Conservation (phyloP, 768 basidiomycete genomes). For the Boletus huronensis region DNA sequence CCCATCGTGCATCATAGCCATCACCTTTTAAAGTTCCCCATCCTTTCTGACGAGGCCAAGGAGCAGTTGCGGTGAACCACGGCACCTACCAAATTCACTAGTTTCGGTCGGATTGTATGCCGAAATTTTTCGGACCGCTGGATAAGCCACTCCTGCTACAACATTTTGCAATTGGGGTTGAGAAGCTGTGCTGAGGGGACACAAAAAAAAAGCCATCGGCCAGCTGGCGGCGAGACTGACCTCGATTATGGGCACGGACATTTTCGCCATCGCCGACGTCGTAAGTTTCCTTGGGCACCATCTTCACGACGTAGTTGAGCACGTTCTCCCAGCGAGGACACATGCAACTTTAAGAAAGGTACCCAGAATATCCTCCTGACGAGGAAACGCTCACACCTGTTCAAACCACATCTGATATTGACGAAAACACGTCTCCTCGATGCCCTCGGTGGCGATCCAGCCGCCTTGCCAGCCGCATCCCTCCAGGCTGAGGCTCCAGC, state of each 20-base stretch:
- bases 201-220: background rate
- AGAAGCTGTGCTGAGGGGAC: too few species aligned
- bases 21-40: too few species aligned
- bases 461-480: background rate
- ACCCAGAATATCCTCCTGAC: background rate
- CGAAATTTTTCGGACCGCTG: too few species aligned
- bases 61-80: background rate
- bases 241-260: background rate
- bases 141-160: background rate
- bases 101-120: too few species aligned
- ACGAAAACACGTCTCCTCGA: background rate
- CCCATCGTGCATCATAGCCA: too few species aligned
- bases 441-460: background rate
- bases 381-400: background rate
- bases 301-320: background rate
- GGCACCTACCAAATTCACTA: background rate
- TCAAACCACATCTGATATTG: background rate
- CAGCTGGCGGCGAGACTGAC: background rate
- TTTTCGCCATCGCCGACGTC: background rate
- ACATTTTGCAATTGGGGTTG: background rate
- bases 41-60: background rate
- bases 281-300: too few species aligned
- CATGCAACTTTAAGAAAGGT: background rate
- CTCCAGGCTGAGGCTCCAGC: too few species aligned
- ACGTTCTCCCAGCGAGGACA: background rate